Percentiles rank a stretch among this genome's conserved stretches.
phyloP scores from a whole-genome alignment of 1,284 basidiomycete species.

The Rhodotorula sp. region DNA sequence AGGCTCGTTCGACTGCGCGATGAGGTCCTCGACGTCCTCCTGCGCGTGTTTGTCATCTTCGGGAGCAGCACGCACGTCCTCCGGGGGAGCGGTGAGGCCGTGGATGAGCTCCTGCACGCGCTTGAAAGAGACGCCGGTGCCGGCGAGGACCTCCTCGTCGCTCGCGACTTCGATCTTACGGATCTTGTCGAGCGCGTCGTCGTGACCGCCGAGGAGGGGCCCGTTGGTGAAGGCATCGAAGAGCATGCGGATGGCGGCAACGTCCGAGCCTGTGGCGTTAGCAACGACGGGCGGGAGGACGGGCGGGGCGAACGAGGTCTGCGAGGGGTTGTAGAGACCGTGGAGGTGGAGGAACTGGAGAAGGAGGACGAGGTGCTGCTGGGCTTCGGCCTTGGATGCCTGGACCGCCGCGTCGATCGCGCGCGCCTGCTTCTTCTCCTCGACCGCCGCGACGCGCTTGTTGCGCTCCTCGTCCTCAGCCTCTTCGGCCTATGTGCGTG shows the following conservation, averaged over 20 bases:
- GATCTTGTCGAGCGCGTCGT: slow-evolving; percentile 46
- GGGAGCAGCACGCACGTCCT: slow-evolving; percentile 44
- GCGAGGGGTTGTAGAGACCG: slow-evolving; percentile 41
- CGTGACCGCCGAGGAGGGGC: slow-evolving; percentile 45
- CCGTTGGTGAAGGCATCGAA: slow-evolving; percentile 46
- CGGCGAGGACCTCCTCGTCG: slow-evolving; percentile 36
- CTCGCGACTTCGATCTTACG: slow-evolving; percentile 32
- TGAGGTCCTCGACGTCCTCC: background rate
- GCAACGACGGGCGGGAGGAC: slow-evolving; percentile 42
- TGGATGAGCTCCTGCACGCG: slow-evolving; percentile 46
- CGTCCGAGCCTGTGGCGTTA: slow-evolving; percentile 46
- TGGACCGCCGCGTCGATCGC: slow-evolving; percentile 44
- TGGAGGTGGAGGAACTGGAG: slow-evolving; percentile 49
- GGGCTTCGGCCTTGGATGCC: slow-evolving; percentile 34
- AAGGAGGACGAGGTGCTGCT: slow-evolving; percentile 45
- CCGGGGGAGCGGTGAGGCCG: slow-evolving; percentile 46
- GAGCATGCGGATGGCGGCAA: slow-evolving; percentile 46
- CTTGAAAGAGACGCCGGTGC: slow-evolving; percentile 41
- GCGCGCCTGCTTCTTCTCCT: slow-evolving; percentile 44
- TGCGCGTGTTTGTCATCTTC: slow-evolving; percentile 34
- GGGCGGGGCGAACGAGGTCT: slow-evolving; percentile 37
- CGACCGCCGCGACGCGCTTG: slow-evolving; percentile 31
- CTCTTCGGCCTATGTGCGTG: slow-evolving; percentile 44
- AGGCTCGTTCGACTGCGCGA: slow-evolving; percentile 49
- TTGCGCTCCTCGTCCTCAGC: slow-evolving; percentile 43